These are phyloP conservation scores for Pholiota microspora DNA, from an alignment of 768 basidiomycete genomes.

Conservation along the genomic window DNA sequence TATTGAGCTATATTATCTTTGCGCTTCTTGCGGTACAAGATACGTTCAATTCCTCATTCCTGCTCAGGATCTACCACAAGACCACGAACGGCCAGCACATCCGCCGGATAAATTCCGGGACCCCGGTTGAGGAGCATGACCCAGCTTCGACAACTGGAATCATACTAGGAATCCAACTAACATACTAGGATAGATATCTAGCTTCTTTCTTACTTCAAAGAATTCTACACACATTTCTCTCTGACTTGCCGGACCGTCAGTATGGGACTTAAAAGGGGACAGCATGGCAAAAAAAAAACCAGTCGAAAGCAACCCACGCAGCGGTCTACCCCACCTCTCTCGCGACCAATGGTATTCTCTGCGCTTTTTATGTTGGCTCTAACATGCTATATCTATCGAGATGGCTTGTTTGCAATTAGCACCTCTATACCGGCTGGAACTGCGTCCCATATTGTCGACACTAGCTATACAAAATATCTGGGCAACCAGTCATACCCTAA, in stretches of 20 bases:
- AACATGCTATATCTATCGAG: conserved; percentile 15
- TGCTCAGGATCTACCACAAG: too few relatives aligned
- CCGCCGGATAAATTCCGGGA: conserved; percentile 2
- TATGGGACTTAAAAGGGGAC: not conserved
- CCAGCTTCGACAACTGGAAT: not conserved
- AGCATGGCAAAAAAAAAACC: not conserved
- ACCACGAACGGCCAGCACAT: not conserved
- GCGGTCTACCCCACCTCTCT: not conserved
- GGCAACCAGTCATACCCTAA: conserved; percentile 53
- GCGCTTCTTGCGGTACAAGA: too few relatives aligned
- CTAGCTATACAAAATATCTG: conserved; percentile 57
- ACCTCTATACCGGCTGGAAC: conserved; percentile 4
- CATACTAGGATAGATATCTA: not conserved
- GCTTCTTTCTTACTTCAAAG: not conserved
- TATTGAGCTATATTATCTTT: too few relatives aligned
- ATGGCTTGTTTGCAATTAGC: conserved; percentile 10
- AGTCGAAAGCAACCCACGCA: not conserved
- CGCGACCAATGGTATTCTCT: conserved; percentile 15
- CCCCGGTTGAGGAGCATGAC: not conserved
- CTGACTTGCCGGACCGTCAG: not conserved
- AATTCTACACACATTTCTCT: not conserved
- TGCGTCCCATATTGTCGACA: conserved; percentile 38
- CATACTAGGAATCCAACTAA: not conserved
- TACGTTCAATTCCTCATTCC: too few relatives aligned
- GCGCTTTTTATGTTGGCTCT: conserved; percentile 9